phyloP scores from a whole-genome alignment of 768 basidiomycete species.

The Mycena polygramma region DNA sequence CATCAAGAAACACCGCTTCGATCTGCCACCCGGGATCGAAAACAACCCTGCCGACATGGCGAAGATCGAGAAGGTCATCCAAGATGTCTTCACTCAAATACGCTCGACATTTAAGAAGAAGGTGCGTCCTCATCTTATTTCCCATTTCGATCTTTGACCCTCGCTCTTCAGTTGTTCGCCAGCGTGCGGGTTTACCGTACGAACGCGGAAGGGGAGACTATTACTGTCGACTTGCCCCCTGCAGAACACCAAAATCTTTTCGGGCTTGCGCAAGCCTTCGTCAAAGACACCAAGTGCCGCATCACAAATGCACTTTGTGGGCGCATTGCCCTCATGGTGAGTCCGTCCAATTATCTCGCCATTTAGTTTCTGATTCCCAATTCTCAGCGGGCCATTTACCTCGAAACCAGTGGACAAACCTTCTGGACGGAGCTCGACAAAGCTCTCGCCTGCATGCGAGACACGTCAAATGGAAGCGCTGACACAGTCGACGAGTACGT shows the following conservation, averaged over 20 bases:
- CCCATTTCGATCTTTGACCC: not conserved
- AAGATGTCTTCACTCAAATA: slow-evolving; percentile 6
- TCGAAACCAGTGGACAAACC: not conserved
- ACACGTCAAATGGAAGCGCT: not conserved
- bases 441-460: not conserved
- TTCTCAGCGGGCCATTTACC: not conserved
- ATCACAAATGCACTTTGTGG: slow-evolving; percentile 6
- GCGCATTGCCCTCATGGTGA: slow-evolving; percentile 25
- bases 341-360: not conserved
- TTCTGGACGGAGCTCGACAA: not conserved
- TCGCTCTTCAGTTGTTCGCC: not conserved
- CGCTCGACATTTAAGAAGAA: slow-evolving; percentile 17
- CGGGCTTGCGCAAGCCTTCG: not conserved
- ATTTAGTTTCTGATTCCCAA: not conserved
- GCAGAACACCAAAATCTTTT: slow-evolving; percentile 5
- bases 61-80: not conserved
- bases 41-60: slow-evolving; percentile 11
- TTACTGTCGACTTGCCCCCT: not conserved
- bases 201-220: not conserved
- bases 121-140: not conserved
- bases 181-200: not conserved
- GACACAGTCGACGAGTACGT: not conserved
- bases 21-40: slow-evolving; percentile 22
- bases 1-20: slow-evolving; percentile 16
- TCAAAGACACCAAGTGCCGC: slow-evolving; percentile 8